Evolutionary conservation across 2,329 filamentous ascomycete genomes (phyloP).

Genomic region (Sarocladium oryzae): DNA sequence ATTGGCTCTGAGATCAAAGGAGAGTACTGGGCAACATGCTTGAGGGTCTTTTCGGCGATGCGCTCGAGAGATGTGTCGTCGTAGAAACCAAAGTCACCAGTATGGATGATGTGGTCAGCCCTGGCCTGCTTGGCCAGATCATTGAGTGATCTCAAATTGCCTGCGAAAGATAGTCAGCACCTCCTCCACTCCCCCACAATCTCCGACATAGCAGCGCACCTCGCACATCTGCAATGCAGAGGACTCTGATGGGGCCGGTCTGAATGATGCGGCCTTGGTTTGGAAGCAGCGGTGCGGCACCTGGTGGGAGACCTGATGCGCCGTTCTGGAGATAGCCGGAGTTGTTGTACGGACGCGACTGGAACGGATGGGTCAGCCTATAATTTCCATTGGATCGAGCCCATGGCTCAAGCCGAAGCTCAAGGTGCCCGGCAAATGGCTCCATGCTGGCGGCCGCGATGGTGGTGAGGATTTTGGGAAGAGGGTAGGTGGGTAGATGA

Average conservation of each 20-base stretch:
- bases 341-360: constrained; percentile 42
- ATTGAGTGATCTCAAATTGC: constrained; percentile 91
- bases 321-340: constrained; percentile 59
- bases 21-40: constrained; percentile 98
- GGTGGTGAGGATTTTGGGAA: neutral
- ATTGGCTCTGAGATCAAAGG: constrained; percentile 77
- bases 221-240: constrained; percentile 68
- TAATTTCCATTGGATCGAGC: neutral
- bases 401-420: neutral
- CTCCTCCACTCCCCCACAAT: neutral
- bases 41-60: constrained; percentile 97
- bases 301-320: constrained; percentile 45
- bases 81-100: constrained; percentile 98
- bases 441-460: neutral
- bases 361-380: constrained; percentile 18
- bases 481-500: neutral
- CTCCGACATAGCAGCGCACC: constrained; percentile 37
- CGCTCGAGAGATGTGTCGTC: constrained; percentile 92
- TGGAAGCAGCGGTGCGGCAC: constrained; percentile 58
- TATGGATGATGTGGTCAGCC: constrained; percentile 97
- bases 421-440: neutral
- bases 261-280: constrained; percentile 63
- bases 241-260: constrained; percentile 57
- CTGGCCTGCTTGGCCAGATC: constrained; percentile 91
- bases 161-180: constrained; percentile 38